Conservation (phyloP, 371 early-diverging fungal genomes). For the Thermomucor indicae-seudaticae region DNA sequence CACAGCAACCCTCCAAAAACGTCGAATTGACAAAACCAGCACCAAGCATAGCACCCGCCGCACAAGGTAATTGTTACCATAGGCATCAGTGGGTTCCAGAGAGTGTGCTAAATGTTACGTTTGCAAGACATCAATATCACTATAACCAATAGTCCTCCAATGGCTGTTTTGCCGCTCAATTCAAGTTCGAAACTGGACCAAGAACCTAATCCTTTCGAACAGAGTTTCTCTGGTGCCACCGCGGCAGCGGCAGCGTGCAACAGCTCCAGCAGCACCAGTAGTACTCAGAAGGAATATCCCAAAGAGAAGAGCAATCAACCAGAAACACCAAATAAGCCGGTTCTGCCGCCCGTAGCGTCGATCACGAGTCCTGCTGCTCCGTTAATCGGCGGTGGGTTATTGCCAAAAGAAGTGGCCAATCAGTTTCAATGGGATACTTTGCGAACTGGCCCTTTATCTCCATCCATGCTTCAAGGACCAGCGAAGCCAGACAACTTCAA, state of each 20-base stretch:
- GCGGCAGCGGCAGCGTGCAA: not conserved
- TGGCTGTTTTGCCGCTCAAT: constrained; percentile 37
- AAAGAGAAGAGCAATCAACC: not conserved
- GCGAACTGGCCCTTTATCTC: constrained; percentile 73
- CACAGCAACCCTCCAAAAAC: no score
- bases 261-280: constrained; percentile 5
- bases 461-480: constrained; percentile 73
- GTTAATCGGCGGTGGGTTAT: constrained; percentile 28
- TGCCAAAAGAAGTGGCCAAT: constrained; percentile 42
- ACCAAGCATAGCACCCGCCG: no score
- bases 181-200: constrained; percentile 63
- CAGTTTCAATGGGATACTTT: constrained; percentile 64
- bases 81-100: no score
- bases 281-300: constrained; percentile 7
- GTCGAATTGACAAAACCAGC: no score
- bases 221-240: constrained; percentile 62
- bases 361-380: constrained; percentile 40
- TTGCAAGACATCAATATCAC: no score
- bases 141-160: constrained; percentile 22
- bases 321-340: constrained; percentile 10
- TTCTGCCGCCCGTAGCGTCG: constrained; percentile 39
- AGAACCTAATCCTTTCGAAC: constrained; percentile 87
- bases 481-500: constrained; percentile 39
- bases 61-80: no score
- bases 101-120: no score